A percentile compares a stretch with the other conserved stretches of the same genome.
phyloP scores from a whole-genome alignment of 2,329 filamentous ascomycete genomes.

The Nemania serpens region DNA sequence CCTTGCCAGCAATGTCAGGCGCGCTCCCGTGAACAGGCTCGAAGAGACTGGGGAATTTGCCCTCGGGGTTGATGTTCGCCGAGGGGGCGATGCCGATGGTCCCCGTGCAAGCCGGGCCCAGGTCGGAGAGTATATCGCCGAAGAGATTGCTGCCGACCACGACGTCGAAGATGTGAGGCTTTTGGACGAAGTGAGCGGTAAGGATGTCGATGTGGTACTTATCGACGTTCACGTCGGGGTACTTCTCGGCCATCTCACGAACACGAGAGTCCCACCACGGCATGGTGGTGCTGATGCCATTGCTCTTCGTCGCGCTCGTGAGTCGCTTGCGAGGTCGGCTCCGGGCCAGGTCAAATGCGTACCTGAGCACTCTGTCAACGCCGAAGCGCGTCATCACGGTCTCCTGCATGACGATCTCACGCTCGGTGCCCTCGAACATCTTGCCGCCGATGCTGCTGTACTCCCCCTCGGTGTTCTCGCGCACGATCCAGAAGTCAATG shows the following conservation, averaged over 20 bases:
- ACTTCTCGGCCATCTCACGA: slow-evolving; percentile 55
- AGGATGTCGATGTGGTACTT: slow-evolving; percentile 70
- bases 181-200: slow-evolving; percentile 64
- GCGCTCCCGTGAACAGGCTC: slow-evolving; percentile 68
- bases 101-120: slow-evolving; percentile 67
- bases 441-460: slow-evolving; percentile 67
- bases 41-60: slow-evolving; percentile 64
- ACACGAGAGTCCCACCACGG: slow-evolving; percentile 68
- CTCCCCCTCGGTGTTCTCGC: slow-evolving; percentile 68
- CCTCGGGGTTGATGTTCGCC: slow-evolving; percentile 64
- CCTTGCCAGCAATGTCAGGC: slow-evolving; percentile 67
- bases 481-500: slow-evolving; percentile 67
- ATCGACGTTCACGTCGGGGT: slow-evolving; percentile 60
- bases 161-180: slow-evolving; percentile 60
- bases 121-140: slow-evolving; percentile 56
- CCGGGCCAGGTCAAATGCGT: slow-evolving; percentile 64
- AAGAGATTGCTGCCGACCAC: slow-evolving; percentile 65
- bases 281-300: slow-evolving; percentile 67
- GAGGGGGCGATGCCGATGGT: slow-evolving; percentile 71
- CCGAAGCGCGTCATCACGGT: slow-evolving; percentile 64
- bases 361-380: slow-evolving; percentile 62
- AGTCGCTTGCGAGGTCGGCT: slow-evolving; percentile 58
- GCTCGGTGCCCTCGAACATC: slow-evolving; percentile 60
- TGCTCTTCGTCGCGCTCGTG: slow-evolving; percentile 69
- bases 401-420: slow-evolving; percentile 64